phyloP scores from a whole-genome alignment of 2,329 filamentous ascomycete genomes.

The Aspergillus sp. region DNA sequence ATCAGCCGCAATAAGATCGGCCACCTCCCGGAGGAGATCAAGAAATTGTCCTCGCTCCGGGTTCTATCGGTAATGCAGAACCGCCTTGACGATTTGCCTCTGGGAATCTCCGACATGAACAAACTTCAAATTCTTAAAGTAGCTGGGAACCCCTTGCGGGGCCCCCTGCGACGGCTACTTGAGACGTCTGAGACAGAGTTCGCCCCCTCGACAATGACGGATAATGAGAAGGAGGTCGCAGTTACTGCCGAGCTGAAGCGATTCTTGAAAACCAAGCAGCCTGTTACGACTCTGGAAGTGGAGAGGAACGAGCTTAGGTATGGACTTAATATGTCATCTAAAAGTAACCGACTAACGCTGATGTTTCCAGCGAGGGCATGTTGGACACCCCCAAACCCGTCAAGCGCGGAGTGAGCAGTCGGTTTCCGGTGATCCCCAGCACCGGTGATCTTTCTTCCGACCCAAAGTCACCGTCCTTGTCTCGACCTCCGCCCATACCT shows the following conservation, averaged over 20 bases:
- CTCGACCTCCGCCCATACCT: constrained; percentile 74
- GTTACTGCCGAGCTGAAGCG: constrained; percentile 63
- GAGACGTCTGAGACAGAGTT: constrained; percentile 68
- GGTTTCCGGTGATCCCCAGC: constrained; percentile 59
- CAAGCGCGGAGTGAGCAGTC: constrained; percentile 55
- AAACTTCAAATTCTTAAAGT: constrained; percentile 88
- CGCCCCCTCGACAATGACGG: constrained; percentile 54
- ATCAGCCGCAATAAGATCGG: constrained; percentile 84
- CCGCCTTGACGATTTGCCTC: constrained; percentile 77
- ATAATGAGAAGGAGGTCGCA: constrained; percentile 62
- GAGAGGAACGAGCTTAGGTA: constrained; percentile 52
- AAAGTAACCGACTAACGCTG: constrained; percentile 15
- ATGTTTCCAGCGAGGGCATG: constrained; percentile 64
- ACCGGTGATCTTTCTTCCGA: constrained; percentile 65
- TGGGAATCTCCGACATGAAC: constrained; percentile 84
- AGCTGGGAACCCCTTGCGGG: constrained; percentile 80
- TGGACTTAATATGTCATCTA: neutral
- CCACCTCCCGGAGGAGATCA: constrained; percentile 74
- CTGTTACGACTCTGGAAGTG: constrained; percentile 40
- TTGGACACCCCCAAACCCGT: constrained; percentile 75
- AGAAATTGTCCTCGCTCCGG: constrained; percentile 79
- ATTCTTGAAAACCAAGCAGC: constrained; percentile 54
- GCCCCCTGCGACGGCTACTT: constrained; percentile 71
- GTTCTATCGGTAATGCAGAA: constrained; percentile 88
- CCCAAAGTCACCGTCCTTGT: constrained; percentile 66